Evolutionary conservation across 331 rosid genomes (phyloP).

Genomic region (Malus hybrid): DNA sequence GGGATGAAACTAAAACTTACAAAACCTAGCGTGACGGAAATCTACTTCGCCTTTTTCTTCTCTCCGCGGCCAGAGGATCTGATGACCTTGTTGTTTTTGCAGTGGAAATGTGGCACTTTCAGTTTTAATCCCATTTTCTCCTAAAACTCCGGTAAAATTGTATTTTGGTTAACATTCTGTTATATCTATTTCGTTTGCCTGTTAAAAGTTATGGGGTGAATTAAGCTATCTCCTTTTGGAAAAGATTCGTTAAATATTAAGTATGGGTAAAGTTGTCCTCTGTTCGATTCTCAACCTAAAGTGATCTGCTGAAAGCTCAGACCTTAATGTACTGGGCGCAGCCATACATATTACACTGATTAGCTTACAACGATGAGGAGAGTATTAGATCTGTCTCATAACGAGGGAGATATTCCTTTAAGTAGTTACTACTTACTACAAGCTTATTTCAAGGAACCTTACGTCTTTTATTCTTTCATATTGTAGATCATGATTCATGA

Average conservation of each 20-base stretch:
- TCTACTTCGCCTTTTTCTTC: neutral
- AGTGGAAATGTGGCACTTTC: slow-evolving; percentile 93
- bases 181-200: neutral
- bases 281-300: neutral
- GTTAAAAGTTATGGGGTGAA: neutral
- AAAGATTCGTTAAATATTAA: neutral
- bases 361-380: neutral
- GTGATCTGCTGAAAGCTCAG: neutral
- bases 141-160: neutral
- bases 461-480: slow-evolving; percentile 5
- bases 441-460: neutral
- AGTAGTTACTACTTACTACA: neutral
- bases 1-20: neutral
- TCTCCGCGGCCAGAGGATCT: slow-evolving; percentile 1
- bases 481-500: slow-evolving; percentile 55
- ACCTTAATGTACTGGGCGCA: neutral
- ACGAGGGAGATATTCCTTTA: neutral
- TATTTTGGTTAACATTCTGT: neutral
- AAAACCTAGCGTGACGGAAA: neutral
- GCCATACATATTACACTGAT: neutral
- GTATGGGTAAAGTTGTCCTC: neutral
- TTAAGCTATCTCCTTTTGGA: neutral
- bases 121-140: slow-evolving; percentile 25
- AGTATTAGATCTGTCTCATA: neutral
- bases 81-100: slow-evolving; percentile 30